Evolutionary conservation across 208 protist species (phyloP).

Genomic region (Blechomonas ayalai): DNA sequence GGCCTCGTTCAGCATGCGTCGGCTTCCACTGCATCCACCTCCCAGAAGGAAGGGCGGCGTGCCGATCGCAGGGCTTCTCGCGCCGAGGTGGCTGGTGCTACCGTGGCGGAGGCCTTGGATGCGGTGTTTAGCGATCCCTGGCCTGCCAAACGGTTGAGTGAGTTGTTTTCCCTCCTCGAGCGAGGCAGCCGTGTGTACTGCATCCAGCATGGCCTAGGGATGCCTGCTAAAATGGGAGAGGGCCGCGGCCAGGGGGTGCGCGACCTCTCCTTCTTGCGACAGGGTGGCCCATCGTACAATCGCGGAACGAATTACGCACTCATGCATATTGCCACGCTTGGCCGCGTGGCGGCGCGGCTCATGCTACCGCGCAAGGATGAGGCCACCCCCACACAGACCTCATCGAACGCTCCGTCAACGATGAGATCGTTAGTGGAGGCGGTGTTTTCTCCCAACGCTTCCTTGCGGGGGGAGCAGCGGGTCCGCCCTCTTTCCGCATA

Average conservation of each 20-base stretch:
- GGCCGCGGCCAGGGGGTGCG: slow-evolving; percentile 1
- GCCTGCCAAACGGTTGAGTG: slow-evolving; percentile 9
- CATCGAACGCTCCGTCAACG: no score
- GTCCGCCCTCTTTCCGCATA: neutral
- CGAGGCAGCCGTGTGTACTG: slow-evolving; percentile 8
- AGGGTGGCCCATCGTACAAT: slow-evolving; percentile 18
- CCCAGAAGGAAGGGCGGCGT: neutral
- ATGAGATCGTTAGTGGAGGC: no score
- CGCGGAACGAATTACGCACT: slow-evolving; percentile 7
- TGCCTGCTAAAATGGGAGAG: slow-evolving; percentile 1
- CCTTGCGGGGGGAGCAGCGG: neutral
- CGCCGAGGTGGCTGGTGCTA: slow-evolving; percentile 6
- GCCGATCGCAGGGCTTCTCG: neutral
- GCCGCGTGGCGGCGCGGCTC: no score
- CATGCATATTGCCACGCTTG: slow-evolving; percentile 17
- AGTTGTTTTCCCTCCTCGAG: slow-evolving; percentile 12
- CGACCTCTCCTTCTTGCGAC: slow-evolving; percentile 1
- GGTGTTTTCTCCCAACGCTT: neutral
- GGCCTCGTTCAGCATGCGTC: no score
- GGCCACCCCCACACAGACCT: no score
- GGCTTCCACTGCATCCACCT: no score
- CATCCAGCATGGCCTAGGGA: slow-evolving; percentile 11
- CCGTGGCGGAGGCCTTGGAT: slow-evolving; percentile 11
- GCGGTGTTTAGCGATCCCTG: no score
- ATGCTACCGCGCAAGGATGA: no score